Evolutionary conservation across 108 stramenopile genomes (phyloP).

Genomic region (Aurantiochytrium sp.): DNA sequence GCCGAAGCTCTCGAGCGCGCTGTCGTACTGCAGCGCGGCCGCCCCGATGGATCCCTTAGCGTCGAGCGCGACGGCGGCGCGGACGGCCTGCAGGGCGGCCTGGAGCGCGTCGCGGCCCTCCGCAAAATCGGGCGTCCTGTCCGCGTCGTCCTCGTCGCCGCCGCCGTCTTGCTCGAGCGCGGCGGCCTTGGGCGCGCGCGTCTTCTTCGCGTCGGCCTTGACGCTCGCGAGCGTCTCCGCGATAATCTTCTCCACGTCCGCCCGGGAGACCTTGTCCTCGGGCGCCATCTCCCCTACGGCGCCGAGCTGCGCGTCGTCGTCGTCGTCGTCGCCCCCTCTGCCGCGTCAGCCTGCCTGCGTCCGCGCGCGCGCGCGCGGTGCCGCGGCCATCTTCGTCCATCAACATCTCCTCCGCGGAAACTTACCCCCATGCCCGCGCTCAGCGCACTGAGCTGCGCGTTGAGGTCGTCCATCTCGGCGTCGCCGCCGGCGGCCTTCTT

Average conservation of each 20-base stretch:
- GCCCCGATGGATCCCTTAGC: background rate
- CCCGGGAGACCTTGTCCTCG: slow-evolving; percentile 3
- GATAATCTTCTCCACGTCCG: slow-evolving; percentile 7
- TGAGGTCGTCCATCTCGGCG: background rate
- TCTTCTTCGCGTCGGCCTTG: no score
- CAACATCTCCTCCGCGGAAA: background rate
- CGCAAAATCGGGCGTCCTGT: background rate
- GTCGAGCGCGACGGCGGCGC: background rate
- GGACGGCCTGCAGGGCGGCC: background rate
- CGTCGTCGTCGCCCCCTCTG: no score
- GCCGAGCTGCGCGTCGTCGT: background rate
- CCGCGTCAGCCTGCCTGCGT: no score
- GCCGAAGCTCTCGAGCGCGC: background rate
- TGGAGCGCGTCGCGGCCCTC: background rate
- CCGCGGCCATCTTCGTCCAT: background rate
- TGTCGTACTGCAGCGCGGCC: background rate
- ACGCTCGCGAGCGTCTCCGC: background rate
- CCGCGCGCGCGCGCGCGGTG: background rate
- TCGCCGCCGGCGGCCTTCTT: background rate
- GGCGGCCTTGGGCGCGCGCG: no score
- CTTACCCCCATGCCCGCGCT: background rate
- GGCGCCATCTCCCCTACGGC: background rate
- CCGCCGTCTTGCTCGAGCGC: background rate
- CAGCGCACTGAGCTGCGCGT: slow-evolving; percentile 21
- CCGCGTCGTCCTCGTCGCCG: background rate